phyloP scores from a whole-genome alignment of 176 grass and related monocot genomes.

The Phoenix dactylifera region DNA sequence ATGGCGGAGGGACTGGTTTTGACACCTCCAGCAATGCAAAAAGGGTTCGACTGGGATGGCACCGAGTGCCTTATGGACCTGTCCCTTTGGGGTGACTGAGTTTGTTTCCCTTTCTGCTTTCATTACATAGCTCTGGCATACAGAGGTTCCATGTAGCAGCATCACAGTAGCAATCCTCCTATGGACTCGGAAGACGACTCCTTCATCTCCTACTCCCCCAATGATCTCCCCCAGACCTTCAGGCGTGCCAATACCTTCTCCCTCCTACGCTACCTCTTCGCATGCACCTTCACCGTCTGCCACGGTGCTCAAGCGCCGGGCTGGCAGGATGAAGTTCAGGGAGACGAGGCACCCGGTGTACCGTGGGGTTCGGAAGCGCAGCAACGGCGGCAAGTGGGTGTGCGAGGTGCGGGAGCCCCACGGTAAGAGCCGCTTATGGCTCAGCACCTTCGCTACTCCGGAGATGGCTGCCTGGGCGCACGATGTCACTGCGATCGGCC shows the following conservation, averaged over 20 bases:
- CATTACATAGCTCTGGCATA: too few species aligned
- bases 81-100: too few species aligned
- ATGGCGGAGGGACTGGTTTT: conserved; percentile 7
- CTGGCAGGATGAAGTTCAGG: conserved; percentile 34
- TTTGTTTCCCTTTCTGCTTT: too few species aligned
- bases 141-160: too few species aligned
- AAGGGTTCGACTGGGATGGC: not conserved
- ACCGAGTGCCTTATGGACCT: not conserved
- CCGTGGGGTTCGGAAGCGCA: conserved; percentile 24
- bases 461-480: conserved; percentile 26
- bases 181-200: not conserved
- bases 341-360: conserved; percentile 37
- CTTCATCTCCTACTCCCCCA: not conserved
- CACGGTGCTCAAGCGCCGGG: conserved; percentile 10
- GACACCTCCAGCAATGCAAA: not conserved
- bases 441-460: conserved; percentile 25
- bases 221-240: not conserved
- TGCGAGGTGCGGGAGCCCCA: conserved; percentile 8
- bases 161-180: not conserved
- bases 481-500: conserved; percentile 30
- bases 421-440: conserved; percentile 20
- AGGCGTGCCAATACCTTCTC: not conserved
- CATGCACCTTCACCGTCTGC: not conserved
- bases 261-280: not conserved
- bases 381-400: conserved; percentile 12